Evolutionary conservation across 345 rosid genomes (phyloP), one percentile per base, ranked within the genome.

Genomic region (Aegle marmelos): DNA sequence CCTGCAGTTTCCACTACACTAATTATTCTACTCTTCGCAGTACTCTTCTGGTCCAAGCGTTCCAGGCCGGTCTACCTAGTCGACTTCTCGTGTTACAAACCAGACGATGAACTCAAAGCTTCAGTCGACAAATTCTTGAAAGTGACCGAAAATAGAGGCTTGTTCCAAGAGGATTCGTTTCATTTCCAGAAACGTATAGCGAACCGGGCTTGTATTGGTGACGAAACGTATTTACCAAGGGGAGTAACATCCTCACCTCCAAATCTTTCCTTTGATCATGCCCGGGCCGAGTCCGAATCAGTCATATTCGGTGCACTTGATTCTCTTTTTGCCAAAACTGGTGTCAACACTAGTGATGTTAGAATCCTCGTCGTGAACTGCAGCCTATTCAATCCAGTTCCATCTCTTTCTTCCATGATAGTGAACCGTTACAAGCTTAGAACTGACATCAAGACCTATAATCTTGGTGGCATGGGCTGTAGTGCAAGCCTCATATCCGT

Each of bases 391-490:
- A 87, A 82, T 66, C 91, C 92, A 7, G 79, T 82, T 0, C 92
- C 92, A 2, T 89, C 92, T 16, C 78, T 89, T 6, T 85, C 89
- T 16, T 87, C 89, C 4, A 79, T 74, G 84, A 68, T 89, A 37
- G 86, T 88, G 37, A 87, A 86, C 21, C 82, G 48, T 54, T 88
- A 86, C 87, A 86, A 81, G 72, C 91, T 89, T 68, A 80, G 88
- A 76, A 86, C 84, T 7, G 86, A 86, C 17, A 82, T 85, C n/a
- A 4, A 77, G 64, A 86, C 83, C 74, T 89, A 85, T 48, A 89
- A 89, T 82, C 91, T 89, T 14, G 88, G 87, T 33, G 91, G 91
- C 25, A 89, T 89, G 92, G 92, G 87, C 45, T 89, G 91, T 66
- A 89, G 92, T 70, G 88, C 89, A 45, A 11, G 50, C 50, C 4